Conservation (phyloP, 495 filamentous ascomycete species). For the Podospora pseudopauciseta region DNA sequence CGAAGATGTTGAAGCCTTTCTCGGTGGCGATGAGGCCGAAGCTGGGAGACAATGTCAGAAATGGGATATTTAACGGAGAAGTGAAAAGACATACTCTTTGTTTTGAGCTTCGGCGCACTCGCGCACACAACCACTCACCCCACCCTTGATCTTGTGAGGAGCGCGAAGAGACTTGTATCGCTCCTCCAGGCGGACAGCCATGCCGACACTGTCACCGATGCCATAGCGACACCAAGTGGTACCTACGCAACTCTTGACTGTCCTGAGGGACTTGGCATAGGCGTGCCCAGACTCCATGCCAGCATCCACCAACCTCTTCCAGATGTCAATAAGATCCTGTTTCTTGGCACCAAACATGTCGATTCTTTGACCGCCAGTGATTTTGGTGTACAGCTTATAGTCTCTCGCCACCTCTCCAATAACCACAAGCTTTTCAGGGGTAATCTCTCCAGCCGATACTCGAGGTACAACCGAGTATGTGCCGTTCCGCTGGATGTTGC, state of each 20-base stretch:
- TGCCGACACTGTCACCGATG: conserved; percentile 92
- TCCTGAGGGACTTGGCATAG: conserved; percentile 88
- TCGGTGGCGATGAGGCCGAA: conserved; percentile 94
- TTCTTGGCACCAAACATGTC: conserved; percentile 95
- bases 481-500: conserved; percentile 91
- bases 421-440: conserved; percentile 81
- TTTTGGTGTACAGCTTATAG: conserved; percentile 88
- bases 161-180: conserved; percentile 89
- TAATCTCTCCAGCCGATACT: conserved; percentile 85
- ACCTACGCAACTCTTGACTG: conserved; percentile 93
- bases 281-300: conserved; percentile 97
- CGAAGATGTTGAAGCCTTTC: conserved; percentile 93
- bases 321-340: conserved; percentile 86
- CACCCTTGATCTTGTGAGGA: conserved; percentile 94
- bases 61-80: conserved; percentile 6
- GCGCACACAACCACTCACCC: conserved; percentile 85
- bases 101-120: conserved; percentile 96
- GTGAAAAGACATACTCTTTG: conserved; percentile 64
- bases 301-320: conserved; percentile 76
- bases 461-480: conserved; percentile 90
- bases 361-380: conserved; percentile 91
- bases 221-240: conserved; percentile 95
- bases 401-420: conserved; percentile 88
- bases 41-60: conserved; percentile 35
- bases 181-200: conserved; percentile 89